Base-by-base conservation (phyloP, 2,329 filamentous ascomycete species). In the Xylaria sp. region DNA sequence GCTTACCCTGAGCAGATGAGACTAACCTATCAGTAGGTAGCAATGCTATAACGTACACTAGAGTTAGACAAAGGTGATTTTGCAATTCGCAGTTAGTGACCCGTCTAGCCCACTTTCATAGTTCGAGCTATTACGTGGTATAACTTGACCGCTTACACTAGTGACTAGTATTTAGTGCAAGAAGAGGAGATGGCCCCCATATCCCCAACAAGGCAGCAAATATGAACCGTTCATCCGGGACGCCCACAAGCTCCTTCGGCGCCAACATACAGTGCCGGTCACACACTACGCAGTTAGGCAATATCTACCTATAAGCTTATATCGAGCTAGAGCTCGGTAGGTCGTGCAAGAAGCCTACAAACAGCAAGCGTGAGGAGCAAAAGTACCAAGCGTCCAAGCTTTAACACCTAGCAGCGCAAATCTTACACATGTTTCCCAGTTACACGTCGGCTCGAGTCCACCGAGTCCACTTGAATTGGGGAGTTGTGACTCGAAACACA, bases 151-250 rank as follows among this genome's bases (percentile, higher is more conserved):
- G 48, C n/a, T 34, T 13, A 23, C 34, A 39, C 30, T 25, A 30
- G 28, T 15, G 2, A 39, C 36, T 39, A 5, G 34, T 39, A 58
- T 15, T 28, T 30, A 63, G 36, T 55, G 39, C 10, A 5, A 28
- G 25, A 20, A 25, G 25, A 20, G 28, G 50, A 4, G 13, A 15
- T 25, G 4, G 3, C 53, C 34, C 34, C 53, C 4, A 45, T 18
- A 18, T 45, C 12, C 45, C 34, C 55, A 59, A 59, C 55, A 58
- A 63, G 36, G 36, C 36, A 34, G 28, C 55, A 41, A 32, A 46
- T 18, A n/a, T 23, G 57, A 60, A 65, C 63, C 63, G 50, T 50
- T 61, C 57, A 56, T 65, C 63, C 50, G 57, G 63, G 30, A 45
- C 46, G 23, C 12, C 34, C 36, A 23, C 20, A 56, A 30, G n/a